Evolutionary conservation across 768 basidiomycete species (phyloP).

Genomic region (Saitozyma sp.): DNA sequence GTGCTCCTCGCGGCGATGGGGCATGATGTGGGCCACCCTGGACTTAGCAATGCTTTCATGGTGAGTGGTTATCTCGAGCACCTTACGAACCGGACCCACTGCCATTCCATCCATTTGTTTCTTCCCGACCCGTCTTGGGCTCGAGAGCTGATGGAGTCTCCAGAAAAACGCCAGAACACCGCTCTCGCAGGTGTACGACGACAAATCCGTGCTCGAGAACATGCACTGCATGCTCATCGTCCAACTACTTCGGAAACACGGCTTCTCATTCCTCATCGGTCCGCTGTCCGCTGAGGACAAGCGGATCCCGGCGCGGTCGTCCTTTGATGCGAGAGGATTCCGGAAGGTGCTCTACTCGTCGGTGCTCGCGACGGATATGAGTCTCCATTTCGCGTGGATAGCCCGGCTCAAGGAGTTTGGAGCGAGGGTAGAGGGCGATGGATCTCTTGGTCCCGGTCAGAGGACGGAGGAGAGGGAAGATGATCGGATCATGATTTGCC

Average conservation of each 20-base stretch:
- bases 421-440: conserved; percentile 47
- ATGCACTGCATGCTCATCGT: conserved; percentile 84
- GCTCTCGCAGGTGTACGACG: conserved; percentile 80
- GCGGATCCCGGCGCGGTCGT: conserved; percentile 4
- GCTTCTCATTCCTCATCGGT: conserved; percentile 60
- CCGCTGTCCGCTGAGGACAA: conserved; percentile 4
- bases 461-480: conserved; percentile 28
- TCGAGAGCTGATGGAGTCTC: neutral
- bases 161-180: conserved; percentile 94
- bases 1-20: conserved; percentile 90
- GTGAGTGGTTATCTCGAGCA: conserved; percentile 57
- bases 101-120: neutral
- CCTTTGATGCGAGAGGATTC: conserved; percentile 55
- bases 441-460: conserved; percentile 15
- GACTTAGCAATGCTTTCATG: conserved; percentile 91
- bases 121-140: neutral
- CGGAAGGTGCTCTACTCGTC: conserved; percentile 75
- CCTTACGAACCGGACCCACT: neutral
- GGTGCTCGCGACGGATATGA: conserved; percentile 93
- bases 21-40: conserved; percentile 96
- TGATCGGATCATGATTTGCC: conserved; percentile 73
- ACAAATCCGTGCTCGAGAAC: conserved; percentile 81
- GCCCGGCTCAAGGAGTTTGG: conserved; percentile 58
- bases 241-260: conserved; percentile 75
- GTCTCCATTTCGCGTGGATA: conserved; percentile 84